These are phyloP conservation scores for Termitomyces bulborhizus DNA, from an alignment of 768 basidiomycete genomes.

Conservation along the genomic window DNA sequence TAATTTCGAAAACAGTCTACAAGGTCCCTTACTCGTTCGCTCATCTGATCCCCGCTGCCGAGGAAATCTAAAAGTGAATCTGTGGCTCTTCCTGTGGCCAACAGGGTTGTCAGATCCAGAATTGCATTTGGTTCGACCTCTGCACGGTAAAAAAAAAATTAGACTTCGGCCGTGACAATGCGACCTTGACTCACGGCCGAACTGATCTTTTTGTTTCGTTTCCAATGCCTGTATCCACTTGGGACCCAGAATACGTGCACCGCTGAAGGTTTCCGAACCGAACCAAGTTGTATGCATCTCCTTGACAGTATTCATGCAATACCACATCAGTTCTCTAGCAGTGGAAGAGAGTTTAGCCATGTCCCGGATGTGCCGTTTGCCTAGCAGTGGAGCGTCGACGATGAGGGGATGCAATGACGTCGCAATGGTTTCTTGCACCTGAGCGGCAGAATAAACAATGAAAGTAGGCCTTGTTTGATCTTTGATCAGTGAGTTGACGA, in stretches of 20 bases:
- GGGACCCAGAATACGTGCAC: constrained; percentile 67
- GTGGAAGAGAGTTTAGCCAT: constrained; percentile 67
- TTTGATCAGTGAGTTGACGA: constrained; percentile 39
- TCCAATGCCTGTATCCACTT: constrained; percentile 69
- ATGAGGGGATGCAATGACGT: constrained; percentile 37
- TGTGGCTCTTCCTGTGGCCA: constrained; percentile 67
- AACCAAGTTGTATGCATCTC: constrained; percentile 74
- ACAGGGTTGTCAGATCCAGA: constrained; percentile 63
- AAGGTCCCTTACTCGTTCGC: constrained; percentile 56
- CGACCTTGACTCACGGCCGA: constrained; percentile 45
- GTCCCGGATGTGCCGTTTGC: constrained; percentile 51
- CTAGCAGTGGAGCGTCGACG: constrained; percentile 53
- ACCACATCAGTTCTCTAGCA: constrained; percentile 67
- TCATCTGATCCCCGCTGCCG: constrained; percentile 73
- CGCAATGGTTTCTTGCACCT: constrained; percentile 14
- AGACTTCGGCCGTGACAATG: constrained; percentile 1
- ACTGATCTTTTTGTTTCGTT: constrained; percentile 56
- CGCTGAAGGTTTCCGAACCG: constrained; percentile 57
- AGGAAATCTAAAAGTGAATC: constrained; percentile 71
- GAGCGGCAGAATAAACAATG: constrained; percentile 36
- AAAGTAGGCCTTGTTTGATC: constrained; percentile 41
- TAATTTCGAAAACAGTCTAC: constrained; percentile 17
- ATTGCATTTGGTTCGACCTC: constrained; percentile 59
- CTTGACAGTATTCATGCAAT: constrained; percentile 59
- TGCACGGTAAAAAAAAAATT: constrained; percentile 19